Base-by-base conservation (phyloP, 495 filamentous ascomycete genomes). In the Aspergillus ostianus region DNA sequence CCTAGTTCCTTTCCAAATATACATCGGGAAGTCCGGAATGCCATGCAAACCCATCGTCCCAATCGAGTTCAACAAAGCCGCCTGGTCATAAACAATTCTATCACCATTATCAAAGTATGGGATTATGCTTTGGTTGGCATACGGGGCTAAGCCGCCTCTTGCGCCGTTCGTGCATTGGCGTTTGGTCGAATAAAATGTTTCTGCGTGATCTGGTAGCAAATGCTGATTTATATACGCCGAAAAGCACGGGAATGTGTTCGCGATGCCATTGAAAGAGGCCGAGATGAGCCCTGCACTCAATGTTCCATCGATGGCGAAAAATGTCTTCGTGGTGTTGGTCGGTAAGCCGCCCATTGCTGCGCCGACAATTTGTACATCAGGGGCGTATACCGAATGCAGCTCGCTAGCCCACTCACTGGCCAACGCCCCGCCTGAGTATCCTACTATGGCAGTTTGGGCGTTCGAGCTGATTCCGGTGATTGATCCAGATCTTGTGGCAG, bases 361-460 rank as follows among this genome's bases (percentile, higher is more conserved):
- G n/a, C 59, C 65, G 13, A 30, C 9, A 7, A 67, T 53, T 4
- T 30, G 32, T 0, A 84, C 63, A 20, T 82, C 79, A 2, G 79
- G 72, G 4, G 80, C 80, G 54, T 84, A 83, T 8, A 63, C 45
- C 5, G 50, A 57, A 36, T 79, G 74, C 12, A 82, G 54, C 62
- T 83, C 81, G 3, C 68, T 63, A 6, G 81, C 81, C 67, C 76
- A 83, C 58, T 73, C 78, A 18, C 64, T 76, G 0, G 80, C 80
- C 10, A 81, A 57, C 0, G 70, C 67, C 15, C 82, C 82, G 18
- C 82, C 81, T 10, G 76, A 79, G 62, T 82, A 83, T 32, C 81
- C 82, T 67, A 73, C 82, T 61, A 83, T 58, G 1, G 68, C 71
- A 17, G 67, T 56, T 12, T 56, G 54, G 17, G 69, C 63, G 36